A percentile compares a stretch with the other conserved stretches of the same genome.
Evolutionary conservation across 768 basidiomycete genomes (phyloP).

Genomic region (Boletus reticulatus): DNA sequence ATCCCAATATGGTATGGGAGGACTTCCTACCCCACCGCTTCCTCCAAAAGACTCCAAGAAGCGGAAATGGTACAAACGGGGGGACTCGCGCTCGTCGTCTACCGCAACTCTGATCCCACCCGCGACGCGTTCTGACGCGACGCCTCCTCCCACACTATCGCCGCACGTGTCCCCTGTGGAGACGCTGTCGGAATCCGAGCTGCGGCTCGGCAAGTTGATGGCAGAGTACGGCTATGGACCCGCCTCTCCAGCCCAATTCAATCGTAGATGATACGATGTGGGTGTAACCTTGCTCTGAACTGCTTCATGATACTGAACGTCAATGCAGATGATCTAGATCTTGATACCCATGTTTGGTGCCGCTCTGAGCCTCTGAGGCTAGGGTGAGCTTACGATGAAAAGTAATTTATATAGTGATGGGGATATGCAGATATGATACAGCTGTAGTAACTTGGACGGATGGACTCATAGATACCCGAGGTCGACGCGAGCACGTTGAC

Average conservation of each 20-base stretch:
- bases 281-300: background rate
- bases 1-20: conserved; percentile 18
- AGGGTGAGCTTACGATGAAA: too few species aligned
- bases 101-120: conserved; percentile 12
- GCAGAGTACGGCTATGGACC: background rate
- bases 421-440: too few species aligned
- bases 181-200: background rate
- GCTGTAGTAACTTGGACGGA: too few species aligned
- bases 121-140: background rate
- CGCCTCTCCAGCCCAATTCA: background rate
- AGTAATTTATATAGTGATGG: background rate
- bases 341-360: background rate
- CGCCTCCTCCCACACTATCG: background rate
- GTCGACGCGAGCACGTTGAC: too few species aligned
- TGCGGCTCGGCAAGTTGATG: background rate
- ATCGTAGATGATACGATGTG: background rate
- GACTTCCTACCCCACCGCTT: background rate
- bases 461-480: too few species aligned
- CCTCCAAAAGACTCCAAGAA: background rate
- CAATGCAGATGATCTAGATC: background rate
- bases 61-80: conserved; percentile 22
- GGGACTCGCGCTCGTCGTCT: conserved; percentile 11
- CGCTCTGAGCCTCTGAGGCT: background rate
- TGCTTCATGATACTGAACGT: background rate
- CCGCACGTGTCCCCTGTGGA: background rate